phyloP scores from a whole-genome alignment of 2,329 filamentous ascomycete species.

The Drechslerella coelobrocha region DNA sequence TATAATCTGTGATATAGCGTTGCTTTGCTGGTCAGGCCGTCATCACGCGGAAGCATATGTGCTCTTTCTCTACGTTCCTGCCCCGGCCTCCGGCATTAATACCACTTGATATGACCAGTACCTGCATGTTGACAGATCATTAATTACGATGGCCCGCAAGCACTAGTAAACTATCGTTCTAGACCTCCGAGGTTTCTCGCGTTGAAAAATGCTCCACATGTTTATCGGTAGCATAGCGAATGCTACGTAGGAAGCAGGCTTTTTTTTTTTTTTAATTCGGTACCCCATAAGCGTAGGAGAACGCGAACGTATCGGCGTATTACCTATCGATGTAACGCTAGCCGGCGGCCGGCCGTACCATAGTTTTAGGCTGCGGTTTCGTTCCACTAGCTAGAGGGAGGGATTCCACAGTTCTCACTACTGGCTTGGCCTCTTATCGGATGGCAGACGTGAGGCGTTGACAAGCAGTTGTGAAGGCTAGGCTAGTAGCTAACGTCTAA shows the following conservation, averaged over 20 bases:
- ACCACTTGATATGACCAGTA: not conserved
- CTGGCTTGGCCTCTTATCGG: not conserved
- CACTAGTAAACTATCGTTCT: not conserved
- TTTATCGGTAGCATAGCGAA: too few species aligned
- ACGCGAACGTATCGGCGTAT: too few species aligned
- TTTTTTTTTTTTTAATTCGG: not conserved
- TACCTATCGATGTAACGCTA: slow-evolving; percentile 1
- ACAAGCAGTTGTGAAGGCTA: not conserved
- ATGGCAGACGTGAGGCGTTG: not conserved
- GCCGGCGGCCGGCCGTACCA: not conserved
- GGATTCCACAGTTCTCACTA: not conserved
- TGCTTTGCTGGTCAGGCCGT: not conserved
- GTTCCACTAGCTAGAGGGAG: not conserved
- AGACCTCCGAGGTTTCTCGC: not conserved
- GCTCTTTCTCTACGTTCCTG: not conserved
- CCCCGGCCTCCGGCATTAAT: not conserved
- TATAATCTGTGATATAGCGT: not conserved
- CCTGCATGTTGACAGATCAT: slow-evolving; percentile 8
- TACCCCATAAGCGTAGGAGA: too few species aligned
- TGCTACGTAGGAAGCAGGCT: too few species aligned
- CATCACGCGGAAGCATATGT: not conserved
- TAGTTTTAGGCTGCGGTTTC: not conserved
- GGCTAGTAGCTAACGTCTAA: too few species aligned
- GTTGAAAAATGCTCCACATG: not conserved
- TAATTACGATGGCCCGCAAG: not conserved